phyloP scores from a whole-genome alignment of 768 basidiomycete species.

The Leccinum barrowsii region DNA sequence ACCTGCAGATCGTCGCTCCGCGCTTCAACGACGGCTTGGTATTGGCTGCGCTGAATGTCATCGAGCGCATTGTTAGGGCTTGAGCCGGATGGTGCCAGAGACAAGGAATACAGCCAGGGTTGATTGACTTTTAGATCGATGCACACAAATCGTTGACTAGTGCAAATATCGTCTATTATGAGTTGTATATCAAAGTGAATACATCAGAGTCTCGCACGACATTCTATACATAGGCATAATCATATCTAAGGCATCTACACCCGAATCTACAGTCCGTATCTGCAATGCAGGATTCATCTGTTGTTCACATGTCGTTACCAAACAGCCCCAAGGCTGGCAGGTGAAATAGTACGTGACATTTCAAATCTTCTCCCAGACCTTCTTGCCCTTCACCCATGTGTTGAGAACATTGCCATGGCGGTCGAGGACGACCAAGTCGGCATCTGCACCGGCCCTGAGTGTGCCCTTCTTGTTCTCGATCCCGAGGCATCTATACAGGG shows the following conservation, averaged over 20 bases:
- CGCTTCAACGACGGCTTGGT: conserved; percentile 29
- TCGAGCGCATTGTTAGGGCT: conserved; percentile 24
- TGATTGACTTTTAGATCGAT: neutral
- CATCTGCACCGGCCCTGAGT: conserved; percentile 77
- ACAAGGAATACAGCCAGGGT: neutral
- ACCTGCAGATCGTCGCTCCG: conserved; percentile 21
- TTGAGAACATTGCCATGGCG: conserved; percentile 59
- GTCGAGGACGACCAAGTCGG: conserved; percentile 78
- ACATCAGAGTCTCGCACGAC: neutral
- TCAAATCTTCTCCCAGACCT: conserved; percentile 55
- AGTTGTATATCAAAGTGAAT: neutral
- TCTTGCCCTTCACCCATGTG: conserved; percentile 76
- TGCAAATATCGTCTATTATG: neutral
- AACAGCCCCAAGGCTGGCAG: neutral
- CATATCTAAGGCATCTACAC: neutral
- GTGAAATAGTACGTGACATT: neutral
- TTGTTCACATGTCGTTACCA: neutral
- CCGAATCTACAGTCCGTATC: neutral
- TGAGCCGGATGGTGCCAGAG: neutral
- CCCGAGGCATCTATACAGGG: conserved; percentile 57
- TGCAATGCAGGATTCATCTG: neutral
- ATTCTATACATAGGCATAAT: neutral
- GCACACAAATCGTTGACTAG: neutral
- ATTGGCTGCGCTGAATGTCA: conserved; percentile 22
- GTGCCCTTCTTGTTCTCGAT: conserved; percentile 81